Percentiles rank a stretch among this genome's conserved stretches.
Conservation (phyloP, 805 yeast genomes). For the Candida michaelii region DNA sequence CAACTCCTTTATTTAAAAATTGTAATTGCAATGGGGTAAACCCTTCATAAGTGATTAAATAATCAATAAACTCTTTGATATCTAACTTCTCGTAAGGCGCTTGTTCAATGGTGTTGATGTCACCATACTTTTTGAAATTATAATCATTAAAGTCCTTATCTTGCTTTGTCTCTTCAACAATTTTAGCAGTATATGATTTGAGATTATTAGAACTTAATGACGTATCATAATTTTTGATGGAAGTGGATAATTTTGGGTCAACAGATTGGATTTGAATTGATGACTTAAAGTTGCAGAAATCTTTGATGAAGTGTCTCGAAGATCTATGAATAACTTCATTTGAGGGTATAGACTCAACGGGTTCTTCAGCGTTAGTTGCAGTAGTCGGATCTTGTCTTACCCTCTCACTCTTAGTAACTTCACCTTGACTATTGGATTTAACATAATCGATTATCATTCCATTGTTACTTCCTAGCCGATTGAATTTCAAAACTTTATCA, state of each 20-base stretch:
- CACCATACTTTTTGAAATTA: conserved; percentile 15
- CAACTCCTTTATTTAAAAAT: conserved; percentile 27
- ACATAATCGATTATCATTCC: conserved; percentile 10
- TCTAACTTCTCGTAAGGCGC: conserved; percentile 16
- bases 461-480: conserved; percentile 10
- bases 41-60: conserved; percentile 28
- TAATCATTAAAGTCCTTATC: conserved; percentile 17
- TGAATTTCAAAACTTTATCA: conserved; percentile 9
- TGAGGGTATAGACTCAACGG: not conserved
- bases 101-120: not conserved
- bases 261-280: not conserved
- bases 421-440: not conserved
- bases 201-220: conserved; percentile 24
- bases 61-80: conserved; percentile 30
- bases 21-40: conserved; percentile 27
- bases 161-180: conserved; percentile 16
- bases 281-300: conserved; percentile 11
- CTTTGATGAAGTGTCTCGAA: conserved; percentile 11
- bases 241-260: conserved; percentile 20
- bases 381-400: not conserved
- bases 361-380: not conserved
- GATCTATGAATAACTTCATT: conserved; percentile 4
- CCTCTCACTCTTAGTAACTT: not conserved
- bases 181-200: conserved; percentile 24
- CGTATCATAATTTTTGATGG: conserved; percentile 28